phyloP scores from a whole-genome alignment of 139 green algal genomes.

The Ostreobium quekettii region DNA sequence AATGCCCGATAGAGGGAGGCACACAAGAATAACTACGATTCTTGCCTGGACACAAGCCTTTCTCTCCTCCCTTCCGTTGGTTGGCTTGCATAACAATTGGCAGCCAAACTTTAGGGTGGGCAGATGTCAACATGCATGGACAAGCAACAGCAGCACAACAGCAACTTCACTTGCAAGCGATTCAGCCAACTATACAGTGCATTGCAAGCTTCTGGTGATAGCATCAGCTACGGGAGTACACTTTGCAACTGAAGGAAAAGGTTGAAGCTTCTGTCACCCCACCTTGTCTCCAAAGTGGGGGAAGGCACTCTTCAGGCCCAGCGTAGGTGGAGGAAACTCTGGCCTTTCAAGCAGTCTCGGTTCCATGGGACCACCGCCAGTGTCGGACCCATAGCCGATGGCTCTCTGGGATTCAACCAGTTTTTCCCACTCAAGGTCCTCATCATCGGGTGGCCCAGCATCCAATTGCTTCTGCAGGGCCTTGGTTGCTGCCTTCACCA shows the following conservation, averaged over 20 bases:
- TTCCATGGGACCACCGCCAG: conserved; percentile 14
- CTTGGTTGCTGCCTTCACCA: conserved; percentile 35
- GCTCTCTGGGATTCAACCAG: conserved; percentile 35
- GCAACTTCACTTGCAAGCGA: no score
- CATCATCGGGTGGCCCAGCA: conserved; percentile 56
- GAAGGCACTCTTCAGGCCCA: conserved; percentile 32
- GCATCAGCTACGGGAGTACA: not conserved
- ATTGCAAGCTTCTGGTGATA: not conserved
- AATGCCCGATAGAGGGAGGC: no score
- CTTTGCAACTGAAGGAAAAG: conserved; percentile 41
- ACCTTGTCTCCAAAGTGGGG: conserved; percentile 5
- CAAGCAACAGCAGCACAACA: no score
- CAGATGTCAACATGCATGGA: no score
- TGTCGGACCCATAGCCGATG: conserved; percentile 19
- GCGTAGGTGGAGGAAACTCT: conserved; percentile 55
- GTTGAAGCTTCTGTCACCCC: conserved; percentile 4
- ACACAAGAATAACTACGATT: no score
- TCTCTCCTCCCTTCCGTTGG: no score
- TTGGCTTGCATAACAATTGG: no score
- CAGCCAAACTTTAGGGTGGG: no score
- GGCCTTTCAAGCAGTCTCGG: conserved; percentile 35
- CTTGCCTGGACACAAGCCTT: no score
- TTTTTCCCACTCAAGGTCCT: conserved; percentile 62
- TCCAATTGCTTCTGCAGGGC: conserved; percentile 28
- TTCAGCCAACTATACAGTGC: no score